Base-by-base conservation (phyloP, 1,284 basidiomycete species). In the Salmacisia buchloeana region DNA sequence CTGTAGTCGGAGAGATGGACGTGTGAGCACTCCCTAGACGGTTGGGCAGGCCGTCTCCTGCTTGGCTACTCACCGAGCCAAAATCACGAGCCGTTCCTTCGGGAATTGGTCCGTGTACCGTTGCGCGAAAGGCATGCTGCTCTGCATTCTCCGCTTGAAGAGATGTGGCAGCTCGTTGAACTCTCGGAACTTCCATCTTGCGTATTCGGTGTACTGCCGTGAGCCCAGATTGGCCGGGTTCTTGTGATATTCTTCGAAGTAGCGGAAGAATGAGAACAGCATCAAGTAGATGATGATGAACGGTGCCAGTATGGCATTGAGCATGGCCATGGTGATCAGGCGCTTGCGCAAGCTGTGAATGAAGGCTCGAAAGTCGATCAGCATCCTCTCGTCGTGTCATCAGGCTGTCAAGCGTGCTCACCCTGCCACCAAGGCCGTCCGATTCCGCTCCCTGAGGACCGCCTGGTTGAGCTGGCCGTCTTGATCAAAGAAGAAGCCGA, bases 201-300 rank as follows among this genome's bases (percentile, higher is more conserved):
- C 94, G 69, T 91, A 93, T 1, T 88, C 89, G 0, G 94, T 98
- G 76, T 97, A 99, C 68, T 90, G 87, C 39, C 96, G 86, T 3
- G 89, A 88, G 27, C 93, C 90, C 57, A 97, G 91, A 0, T 90
- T 89, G 0, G 94, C 94, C 1, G 94, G 94, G 76, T 98, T 92
- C 82, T 97, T 94, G 85, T 94, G 94, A 77, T 97, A 97, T 84
- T 98, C 61, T 60, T 97, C 94, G 72, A 98, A 98, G 81, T 99
- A 98, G 15, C 94, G 90, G 84, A 99, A 98, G 85, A 99, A 99
- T 0, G 93, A 97, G 80, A 96, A 98, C 86, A 97, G 89, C 49
- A 97, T 81, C 49, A 97, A 85, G 81, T 97, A 98, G n/a, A 94
- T 82, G 36, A 98, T 90, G 73, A 99, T 97, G 82, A 97, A 94